These are phyloP conservation scores for Solanum acaule DNA, from an alignment of 257 asterid species.

Conservation along the genomic window DNA sequence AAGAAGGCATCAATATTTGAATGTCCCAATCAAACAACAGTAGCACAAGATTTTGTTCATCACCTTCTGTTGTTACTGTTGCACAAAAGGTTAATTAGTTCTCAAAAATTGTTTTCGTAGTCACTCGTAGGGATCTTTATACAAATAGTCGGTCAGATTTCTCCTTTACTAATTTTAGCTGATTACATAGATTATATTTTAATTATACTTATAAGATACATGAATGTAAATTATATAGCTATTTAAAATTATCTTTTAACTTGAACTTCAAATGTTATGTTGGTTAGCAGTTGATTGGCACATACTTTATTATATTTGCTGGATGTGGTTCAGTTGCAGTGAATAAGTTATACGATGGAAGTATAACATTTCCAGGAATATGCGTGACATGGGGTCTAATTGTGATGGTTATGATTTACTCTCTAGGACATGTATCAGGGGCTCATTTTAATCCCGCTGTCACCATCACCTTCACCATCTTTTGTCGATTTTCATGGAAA, in stretches of 20 bases:
- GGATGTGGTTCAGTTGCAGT: constrained; percentile 68
- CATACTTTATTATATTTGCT: constrained; percentile 51
- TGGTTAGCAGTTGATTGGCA: constrained; percentile 37
- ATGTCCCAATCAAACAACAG: not conserved
- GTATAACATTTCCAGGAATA: constrained; percentile 57
- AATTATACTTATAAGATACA: too few relatives aligned
- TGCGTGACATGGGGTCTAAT: constrained; percentile 71
- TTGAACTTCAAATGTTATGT: not conserved
- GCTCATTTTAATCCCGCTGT: constrained; percentile 87
- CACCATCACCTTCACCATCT: constrained; percentile 42
- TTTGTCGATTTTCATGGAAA: constrained; percentile 54
- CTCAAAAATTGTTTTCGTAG: not conserved
- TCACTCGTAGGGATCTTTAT: not conserved
- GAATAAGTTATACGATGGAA: constrained; percentile 37
- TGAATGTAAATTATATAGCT: too few relatives aligned
- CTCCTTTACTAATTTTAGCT: not conserved
- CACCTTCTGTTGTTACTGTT: not conserved
- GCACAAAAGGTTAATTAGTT: not conserved
- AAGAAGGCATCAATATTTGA: not conserved
- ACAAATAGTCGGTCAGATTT: not conserved
- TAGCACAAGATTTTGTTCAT: not conserved
- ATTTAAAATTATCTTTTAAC: too few relatives aligned
- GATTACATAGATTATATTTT: not conserved
- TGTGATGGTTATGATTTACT: constrained; percentile 61
- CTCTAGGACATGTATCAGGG: constrained; percentile 71